Conservation (phyloP, 176 grass and related monocot genomes). For the Urochloa ruziziensis region DNA sequence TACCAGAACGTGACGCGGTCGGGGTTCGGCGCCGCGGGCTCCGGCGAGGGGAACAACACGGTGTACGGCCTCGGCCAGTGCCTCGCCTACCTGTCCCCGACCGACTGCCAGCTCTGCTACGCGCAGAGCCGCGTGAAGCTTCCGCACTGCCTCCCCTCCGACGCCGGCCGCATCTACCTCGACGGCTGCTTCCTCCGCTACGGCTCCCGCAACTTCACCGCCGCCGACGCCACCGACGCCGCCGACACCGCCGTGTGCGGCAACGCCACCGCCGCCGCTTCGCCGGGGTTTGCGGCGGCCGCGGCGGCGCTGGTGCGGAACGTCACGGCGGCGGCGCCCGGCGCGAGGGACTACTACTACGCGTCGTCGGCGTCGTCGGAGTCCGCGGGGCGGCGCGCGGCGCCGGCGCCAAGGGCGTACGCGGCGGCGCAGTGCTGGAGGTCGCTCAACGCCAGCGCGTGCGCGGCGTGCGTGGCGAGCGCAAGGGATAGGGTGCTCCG, state of each 20-base stretch:
- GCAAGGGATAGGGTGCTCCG: conserved; percentile 29
- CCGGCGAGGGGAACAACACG: conserved; percentile 3
- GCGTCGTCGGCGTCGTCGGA: neutral
- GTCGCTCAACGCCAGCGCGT: conserved; percentile 67
- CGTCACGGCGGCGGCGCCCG: conserved; percentile 49
- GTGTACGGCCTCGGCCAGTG: conserved; percentile 72
- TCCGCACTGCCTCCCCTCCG: conserved; percentile 63
- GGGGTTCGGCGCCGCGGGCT: conserved; percentile 52
- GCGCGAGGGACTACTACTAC: conserved; percentile 30
- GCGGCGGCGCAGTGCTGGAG: conserved; percentile 84
- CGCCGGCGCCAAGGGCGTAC: conserved; percentile 51
- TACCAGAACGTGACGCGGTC: conserved; percentile 58
- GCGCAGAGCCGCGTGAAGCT: conserved; percentile 68
- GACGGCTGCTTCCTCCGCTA: conserved; percentile 89
- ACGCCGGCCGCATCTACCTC: conserved; percentile 53
- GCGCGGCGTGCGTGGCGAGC: conserved; percentile 55
- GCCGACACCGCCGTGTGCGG: conserved; percentile 47
- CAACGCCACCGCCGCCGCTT: conserved; percentile 11
- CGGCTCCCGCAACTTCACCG: conserved; percentile 42
- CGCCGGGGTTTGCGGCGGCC: conserved; percentile 4
- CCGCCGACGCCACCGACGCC: conserved; percentile 36
- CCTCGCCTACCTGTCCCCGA: conserved; percentile 61
- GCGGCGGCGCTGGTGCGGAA: conserved; percentile 42
- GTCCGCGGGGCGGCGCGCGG: neutral
- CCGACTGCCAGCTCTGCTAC: conserved; percentile 81